Percentiles rank a stretch among this genome's conserved stretches.
These are phyloP conservation scores for Erigeron philadelphicus DNA, from an alignment of 140 eudicot species.

Conservation along the genomic window DNA sequence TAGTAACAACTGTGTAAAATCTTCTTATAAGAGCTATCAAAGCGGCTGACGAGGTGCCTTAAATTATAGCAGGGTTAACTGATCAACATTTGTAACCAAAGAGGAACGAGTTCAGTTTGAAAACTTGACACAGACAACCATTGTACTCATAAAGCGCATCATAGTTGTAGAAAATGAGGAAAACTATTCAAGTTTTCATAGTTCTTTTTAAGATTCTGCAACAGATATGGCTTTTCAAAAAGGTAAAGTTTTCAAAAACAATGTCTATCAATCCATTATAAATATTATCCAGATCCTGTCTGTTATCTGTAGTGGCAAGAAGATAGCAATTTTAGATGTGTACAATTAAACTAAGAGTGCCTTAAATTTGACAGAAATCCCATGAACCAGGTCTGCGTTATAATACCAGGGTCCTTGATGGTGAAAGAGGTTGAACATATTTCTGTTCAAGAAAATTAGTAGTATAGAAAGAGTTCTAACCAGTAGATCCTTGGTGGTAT, in stretches of 20 bases:
- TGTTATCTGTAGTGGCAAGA: neutral
- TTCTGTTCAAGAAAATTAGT: neutral
- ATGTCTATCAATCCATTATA: neutral
- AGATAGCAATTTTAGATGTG: constrained; percentile 9
- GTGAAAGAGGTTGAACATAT: constrained; percentile 10
- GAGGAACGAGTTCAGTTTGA: neutral
- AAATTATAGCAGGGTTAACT: no score
- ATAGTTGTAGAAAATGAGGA: neutral
- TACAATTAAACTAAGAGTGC: neutral
- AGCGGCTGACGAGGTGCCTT: no score
- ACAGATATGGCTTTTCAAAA: neutral
- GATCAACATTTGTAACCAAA: neutral
- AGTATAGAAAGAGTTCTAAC: constrained; percentile 33
- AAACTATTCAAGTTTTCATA: neutral
- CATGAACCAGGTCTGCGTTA: neutral
- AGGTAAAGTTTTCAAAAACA: constrained; percentile 5
- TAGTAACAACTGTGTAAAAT: no score
- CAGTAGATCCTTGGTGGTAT: constrained; percentile 88
- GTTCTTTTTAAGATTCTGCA: neutral
- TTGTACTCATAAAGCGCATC: neutral
- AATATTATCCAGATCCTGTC: neutral
- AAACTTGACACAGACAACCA: neutral
- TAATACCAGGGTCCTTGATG: neutral
- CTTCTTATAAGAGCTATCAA: no score
- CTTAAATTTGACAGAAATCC: constrained; percentile 4